Conservation (phyloP, 345 rosid genomes). For the Citrus cavaleriei region DNA sequence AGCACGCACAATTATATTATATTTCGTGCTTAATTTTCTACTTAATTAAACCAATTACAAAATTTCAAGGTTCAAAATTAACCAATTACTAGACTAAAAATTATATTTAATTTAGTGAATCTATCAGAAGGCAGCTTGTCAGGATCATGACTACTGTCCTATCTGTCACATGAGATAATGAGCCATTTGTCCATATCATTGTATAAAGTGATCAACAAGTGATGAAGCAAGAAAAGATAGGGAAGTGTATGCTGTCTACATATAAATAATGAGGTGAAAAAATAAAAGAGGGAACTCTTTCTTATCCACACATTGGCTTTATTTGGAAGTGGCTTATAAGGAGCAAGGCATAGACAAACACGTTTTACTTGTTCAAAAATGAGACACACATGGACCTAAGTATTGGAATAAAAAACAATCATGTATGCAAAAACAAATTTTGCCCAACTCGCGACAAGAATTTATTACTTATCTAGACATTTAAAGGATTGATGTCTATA, state of each 20-base stretch:
- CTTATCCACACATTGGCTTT: conserved; percentile 1
- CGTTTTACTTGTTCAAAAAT: neutral
- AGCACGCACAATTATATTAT: neutral
- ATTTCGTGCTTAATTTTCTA: neutral
- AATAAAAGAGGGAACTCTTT: neutral
- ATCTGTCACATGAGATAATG: neutral
- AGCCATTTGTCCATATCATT: neutral
- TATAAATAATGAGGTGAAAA: neutral
- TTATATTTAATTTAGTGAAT: neutral
- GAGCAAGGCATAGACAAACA: neutral
- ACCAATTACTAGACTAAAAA: neutral
- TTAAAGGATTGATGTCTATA: too few species aligned
- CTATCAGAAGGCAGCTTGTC: neutral
- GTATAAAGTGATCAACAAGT: neutral
- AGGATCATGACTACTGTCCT: neutral
- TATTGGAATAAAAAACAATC: neutral
- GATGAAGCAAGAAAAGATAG: neutral
- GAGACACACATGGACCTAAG: neutral
- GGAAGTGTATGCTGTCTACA: neutral
- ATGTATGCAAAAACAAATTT: neutral
- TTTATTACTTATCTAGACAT: too few species aligned
- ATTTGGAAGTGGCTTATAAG: neutral
- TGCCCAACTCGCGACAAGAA: too few species aligned
- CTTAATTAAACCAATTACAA: neutral
- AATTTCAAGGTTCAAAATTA: too few species aligned